Percentiles rank a stretch among this genome's conserved stretches.
These are phyloP conservation scores for Mortierella sp. DNA, from an alignment of 371 early-diverging fungal species.

Conservation along the genomic window DNA sequence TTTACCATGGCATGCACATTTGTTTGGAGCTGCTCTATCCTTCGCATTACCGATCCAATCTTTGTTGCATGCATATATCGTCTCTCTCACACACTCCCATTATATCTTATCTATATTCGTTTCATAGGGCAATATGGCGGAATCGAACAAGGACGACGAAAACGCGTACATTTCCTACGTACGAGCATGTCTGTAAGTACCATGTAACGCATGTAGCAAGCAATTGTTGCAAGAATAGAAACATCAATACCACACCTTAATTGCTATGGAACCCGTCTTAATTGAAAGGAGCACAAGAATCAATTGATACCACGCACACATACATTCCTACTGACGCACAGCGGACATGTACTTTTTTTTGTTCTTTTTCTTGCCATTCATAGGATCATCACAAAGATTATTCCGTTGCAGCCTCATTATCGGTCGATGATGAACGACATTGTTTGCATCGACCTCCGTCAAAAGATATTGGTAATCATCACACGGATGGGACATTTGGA, in stretches of 20 bases:
- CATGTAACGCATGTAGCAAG: too few relatives aligned
- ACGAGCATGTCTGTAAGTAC: conserved; percentile 54
- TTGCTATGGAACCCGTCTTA: neutral
- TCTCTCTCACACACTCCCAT: neutral
- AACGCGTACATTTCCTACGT: conserved; percentile 51
- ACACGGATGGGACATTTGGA: conserved; percentile 45
- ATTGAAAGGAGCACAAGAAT: neutral
- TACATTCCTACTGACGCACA: neutral
- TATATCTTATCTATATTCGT: neutral
- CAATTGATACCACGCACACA: neutral
- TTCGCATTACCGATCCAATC: neutral
- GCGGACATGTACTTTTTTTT: neutral
- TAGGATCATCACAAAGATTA: conserved; percentile 54
- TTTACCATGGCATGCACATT: too few relatives aligned
- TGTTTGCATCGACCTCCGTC: conserved; percentile 53
- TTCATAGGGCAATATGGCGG: conserved; percentile 45
- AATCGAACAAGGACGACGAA: conserved; percentile 43
- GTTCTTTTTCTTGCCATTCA: neutral
- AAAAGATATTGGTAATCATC: conserved; percentile 42
- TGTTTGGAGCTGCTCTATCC: too few relatives aligned
- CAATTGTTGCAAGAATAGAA: too few relatives aligned
- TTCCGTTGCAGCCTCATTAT: conserved; percentile 42
- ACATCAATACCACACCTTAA: neutral
- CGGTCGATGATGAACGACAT: conserved; percentile 55
- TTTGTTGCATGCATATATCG: neutral